phyloP scores from a whole-genome alignment of 768 basidiomycete species.

The Serendipita sp. region DNA sequence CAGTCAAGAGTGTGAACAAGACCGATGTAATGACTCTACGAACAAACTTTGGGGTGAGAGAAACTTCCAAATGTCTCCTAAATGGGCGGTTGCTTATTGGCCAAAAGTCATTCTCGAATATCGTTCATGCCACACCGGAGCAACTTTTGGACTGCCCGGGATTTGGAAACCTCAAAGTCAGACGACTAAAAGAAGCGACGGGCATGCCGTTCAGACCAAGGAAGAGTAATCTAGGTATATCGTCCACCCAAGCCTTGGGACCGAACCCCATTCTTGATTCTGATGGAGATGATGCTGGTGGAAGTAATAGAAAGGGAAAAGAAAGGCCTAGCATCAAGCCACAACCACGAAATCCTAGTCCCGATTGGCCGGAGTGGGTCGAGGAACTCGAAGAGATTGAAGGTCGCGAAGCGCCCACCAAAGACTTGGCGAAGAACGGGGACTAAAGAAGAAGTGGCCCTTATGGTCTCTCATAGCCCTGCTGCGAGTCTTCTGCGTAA shows the following conservation, averaged over 20 bases:
- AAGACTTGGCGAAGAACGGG: too few species aligned
- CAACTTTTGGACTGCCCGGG: constrained; percentile 76
- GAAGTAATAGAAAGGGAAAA: constrained; percentile 2
- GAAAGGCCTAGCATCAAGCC: constrained; percentile 11
- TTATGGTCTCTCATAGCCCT: too few species aligned
- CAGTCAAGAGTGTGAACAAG: constrained; percentile 89
- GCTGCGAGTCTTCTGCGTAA: too few species aligned
- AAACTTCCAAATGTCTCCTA: neutral
- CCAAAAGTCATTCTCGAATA: constrained; percentile 70
- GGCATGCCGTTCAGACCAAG: constrained; percentile 60
- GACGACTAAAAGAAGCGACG: constrained; percentile 79
- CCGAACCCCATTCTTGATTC: too few species aligned
- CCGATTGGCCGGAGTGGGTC: constrained; percentile 54
- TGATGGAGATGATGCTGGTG: neutral
- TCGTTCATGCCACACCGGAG: constrained; percentile 55
- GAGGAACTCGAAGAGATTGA: constrained; percentile 38
- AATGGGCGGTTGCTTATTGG: neutral
- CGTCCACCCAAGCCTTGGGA: neutral
- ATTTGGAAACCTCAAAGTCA: constrained; percentile 83
- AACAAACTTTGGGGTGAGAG: constrained; percentile 75
- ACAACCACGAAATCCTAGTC: constrained; percentile 17
- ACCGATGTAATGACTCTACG: constrained; percentile 90
- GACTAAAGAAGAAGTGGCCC: too few species aligned
- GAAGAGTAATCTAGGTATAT: neutral
- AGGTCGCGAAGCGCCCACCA: too few species aligned